phyloP scores from a whole-genome alignment of 2,329 filamentous ascomycete species.

The Dactylellina haptotyla region DNA sequence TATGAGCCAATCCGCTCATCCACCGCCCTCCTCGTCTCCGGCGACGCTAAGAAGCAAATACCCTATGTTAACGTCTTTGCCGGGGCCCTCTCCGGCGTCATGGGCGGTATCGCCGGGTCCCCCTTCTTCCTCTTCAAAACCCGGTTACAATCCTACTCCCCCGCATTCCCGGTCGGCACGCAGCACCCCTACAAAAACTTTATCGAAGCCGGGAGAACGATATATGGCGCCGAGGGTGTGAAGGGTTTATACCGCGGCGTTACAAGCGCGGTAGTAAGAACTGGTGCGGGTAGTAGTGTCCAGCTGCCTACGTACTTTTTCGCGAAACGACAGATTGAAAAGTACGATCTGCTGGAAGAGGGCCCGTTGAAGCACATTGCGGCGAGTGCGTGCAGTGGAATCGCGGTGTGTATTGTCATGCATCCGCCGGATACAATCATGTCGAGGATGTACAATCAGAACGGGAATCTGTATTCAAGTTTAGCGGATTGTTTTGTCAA shows the following conservation, averaged over 20 bases:
- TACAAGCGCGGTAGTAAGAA: slow-evolving; percentile 91
- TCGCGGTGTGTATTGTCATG: slow-evolving; percentile 98
- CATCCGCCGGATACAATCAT: slow-evolving; percentile 98
- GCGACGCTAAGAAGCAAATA: slow-evolving; percentile 79
- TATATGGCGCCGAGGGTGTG: slow-evolving; percentile 80
- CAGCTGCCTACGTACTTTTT: slow-evolving; percentile 99
- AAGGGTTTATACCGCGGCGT: slow-evolving; percentile 89
- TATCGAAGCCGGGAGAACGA: slow-evolving; percentile 80
- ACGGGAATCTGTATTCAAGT: slow-evolving; percentile 92
- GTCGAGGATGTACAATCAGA: slow-evolving; percentile 99
- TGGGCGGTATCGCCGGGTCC: slow-evolving; percentile 90
- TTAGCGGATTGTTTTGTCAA: slow-evolving; percentile 92
- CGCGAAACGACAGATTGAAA: slow-evolving; percentile 84
- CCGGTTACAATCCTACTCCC: slow-evolving; percentile 89
- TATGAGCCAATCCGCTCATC: slow-evolving; percentile 90
- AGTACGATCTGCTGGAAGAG: slow-evolving; percentile 87
- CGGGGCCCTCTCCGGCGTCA: slow-evolving; percentile 85
- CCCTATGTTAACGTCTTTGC: slow-evolving; percentile 93
- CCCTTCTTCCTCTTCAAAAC: slow-evolving; percentile 99
- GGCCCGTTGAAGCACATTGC: slow-evolving; percentile 87
- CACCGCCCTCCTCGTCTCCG: slow-evolving; percentile 75
- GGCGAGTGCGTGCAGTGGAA: slow-evolving; percentile 88
- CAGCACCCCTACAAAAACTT: slow-evolving; percentile 92
- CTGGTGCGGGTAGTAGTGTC: slow-evolving; percentile 93
- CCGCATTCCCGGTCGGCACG: slow-evolving; percentile 93